Evolutionary conservation across 139 green algal genomes (phyloP), one percentile per base, ranked within the genome.

Genomic region (Diplosphaera chodatii): DNA sequence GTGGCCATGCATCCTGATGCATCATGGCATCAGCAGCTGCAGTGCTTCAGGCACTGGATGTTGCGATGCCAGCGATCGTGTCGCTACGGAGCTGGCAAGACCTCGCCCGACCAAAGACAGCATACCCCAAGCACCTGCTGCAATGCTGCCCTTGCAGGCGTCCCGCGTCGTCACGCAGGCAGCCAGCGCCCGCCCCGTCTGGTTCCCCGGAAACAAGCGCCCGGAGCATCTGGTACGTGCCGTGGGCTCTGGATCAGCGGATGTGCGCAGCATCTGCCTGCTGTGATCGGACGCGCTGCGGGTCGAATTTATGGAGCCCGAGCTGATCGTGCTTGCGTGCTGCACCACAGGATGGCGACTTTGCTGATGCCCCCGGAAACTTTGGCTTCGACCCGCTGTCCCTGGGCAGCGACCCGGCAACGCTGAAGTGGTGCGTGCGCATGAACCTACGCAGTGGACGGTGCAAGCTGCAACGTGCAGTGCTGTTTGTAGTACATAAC

Each of bases 371-470:
- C 31, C 64, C 23, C 63, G 71, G 74, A 22, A 72, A 77, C 22
- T 86, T 77, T 37, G 80, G 76, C 40, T 83, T 83, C 68, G 94
- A 98, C 81, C 94, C 94, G 55, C 79, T 96, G 55, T 83, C 80
- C 70, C 87, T 98, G 64, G 92, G 85, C 66, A 80, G 78, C 65
- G 84, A 93, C 79, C 79, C 86, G 25, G 69, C 80, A 62, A 83
- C 87, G 21, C 89, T 96, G 64, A 70, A 81, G 55, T 94, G 88
- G 87, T 92, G 76, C 77, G 82, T 13, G 13, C n/a, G n/a, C n/a
- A n/a, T n/a, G n/a, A n/a, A n/a, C n/a, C n/a, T n/a, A n/a, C n/a
- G n/a, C n/a, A n/a, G n/a, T n/a, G n/a, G n/a, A n/a, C n/a, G n/a
- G n/a, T n/a, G n/a, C n/a, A n/a, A n/a, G n/a, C n/a, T n/a, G n/a